Base-by-base conservation (phyloP, 768 basidiomycete genomes). In the Kwoniella sp. region DNA sequence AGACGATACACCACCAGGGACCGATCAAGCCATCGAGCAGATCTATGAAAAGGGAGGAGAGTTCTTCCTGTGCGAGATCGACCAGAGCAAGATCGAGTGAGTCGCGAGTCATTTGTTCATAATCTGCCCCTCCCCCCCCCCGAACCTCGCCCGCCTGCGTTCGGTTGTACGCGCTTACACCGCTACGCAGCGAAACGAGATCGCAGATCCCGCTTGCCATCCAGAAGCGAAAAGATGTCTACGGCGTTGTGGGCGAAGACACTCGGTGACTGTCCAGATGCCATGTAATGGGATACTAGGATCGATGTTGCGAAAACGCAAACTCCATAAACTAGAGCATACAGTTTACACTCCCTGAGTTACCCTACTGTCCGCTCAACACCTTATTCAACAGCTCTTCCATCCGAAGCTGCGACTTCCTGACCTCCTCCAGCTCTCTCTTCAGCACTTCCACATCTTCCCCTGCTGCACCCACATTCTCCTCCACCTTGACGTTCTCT, bases 211-310 rank as follows among this genome's bases (percentile, higher is more conserved):
- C 71, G 0, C 37, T 73, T 8, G 63, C 47, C 3, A 50, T 62
- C 2, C 71, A 73, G 50, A 66, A 67, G 50, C 46, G 68, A 31
- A 47, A 31, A 3, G 71, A 73, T 36, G 46, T 68, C 8, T 68
- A 68, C 46, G 65, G 59, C 10, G 50, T 60, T 3, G 60, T 59
- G 2, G 62, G 58, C 3, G 55, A 60, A 42, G 52, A 52, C 17
- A 44, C n/a, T n/a, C n/a, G n/a, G n/a, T n/a, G n/a, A n/a, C n/a
- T n/a, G n/a, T n/a, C n/a, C n/a, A n/a, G n/a, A n/a, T n/a, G n/a
- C n/a, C n/a, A n/a, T n/a, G n/a, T n/a, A n/a, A n/a, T n/a, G n/a
- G n/a, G n/a, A n/a, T n/a, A n/a, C n/a, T n/a, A n/a, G n/a, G n/a
- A n/a, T n/a, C n/a, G n/a, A n/a, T n/a, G n/a, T n/a, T n/a, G n/a